A percentile compares a stretch with the other conserved stretches of the same genome.
Conservation (phyloP, 345 rosid species). For the Syzygium jambos region DNA sequence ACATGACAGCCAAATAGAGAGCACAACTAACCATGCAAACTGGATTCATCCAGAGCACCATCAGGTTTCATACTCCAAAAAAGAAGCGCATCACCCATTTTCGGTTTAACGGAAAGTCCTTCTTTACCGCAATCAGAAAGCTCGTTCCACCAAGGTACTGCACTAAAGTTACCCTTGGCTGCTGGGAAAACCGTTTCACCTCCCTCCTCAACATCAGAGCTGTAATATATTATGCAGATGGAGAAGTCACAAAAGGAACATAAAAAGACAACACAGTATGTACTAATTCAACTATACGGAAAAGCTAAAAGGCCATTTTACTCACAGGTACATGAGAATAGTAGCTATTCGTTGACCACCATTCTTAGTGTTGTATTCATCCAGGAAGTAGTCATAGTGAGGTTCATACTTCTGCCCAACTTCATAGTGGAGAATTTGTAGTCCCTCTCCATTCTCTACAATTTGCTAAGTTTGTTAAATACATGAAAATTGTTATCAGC, state of each 20-base stretch:
- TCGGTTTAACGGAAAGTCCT: conserved; percentile 87
- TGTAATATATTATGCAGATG: conserved; percentile 12
- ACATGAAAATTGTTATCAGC: not conserved
- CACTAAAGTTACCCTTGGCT: conserved; percentile 75
- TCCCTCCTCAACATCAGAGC: conserved; percentile 97
- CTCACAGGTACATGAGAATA: conserved; percentile 94
- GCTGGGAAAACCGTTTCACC: conserved; percentile 94
- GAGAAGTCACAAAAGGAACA: not conserved
- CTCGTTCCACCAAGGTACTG: conserved; percentile 88
- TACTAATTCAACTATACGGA: not conserved
- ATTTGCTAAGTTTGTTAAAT: not conserved
- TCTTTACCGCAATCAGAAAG: conserved; percentile 78
- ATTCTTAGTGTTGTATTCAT: conserved; percentile 73
- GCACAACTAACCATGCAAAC: conserved; percentile 71
- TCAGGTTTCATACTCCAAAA: conserved; percentile 99
- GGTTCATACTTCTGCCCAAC: conserved; percentile 93
- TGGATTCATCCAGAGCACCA: conserved; percentile 64
- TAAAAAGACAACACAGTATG: not conserved
- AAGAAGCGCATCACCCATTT: conserved; percentile 95
- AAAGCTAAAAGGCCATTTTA: not conserved
- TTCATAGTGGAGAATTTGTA: conserved; percentile 90
- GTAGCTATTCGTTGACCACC: conserved; percentile 98
- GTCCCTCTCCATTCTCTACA: conserved; percentile 94
- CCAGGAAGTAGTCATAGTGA: conserved; percentile 86
- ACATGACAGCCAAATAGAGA: not conserved